phyloP scores from a whole-genome alignment of 306 rosid genomes.

The Cyamopsis tetragonoloba region DNA sequence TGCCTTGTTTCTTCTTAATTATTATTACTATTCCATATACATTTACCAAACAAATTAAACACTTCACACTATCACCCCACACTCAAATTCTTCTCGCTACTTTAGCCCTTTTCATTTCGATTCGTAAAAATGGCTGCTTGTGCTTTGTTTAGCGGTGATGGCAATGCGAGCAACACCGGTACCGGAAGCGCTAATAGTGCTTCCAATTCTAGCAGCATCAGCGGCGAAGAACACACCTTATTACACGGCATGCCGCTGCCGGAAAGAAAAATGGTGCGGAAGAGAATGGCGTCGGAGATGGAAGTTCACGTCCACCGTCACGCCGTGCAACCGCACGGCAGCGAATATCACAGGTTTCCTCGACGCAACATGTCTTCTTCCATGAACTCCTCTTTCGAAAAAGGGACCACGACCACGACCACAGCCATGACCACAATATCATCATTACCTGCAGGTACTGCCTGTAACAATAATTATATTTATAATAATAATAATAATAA shows the following conservation, averaged over 20 bases:
- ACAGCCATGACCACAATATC: slow-evolving; percentile 15
- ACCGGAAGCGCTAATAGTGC: slow-evolving; percentile 27
- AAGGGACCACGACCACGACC: neutral
- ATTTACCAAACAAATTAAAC: neutral
- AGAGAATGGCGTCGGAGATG: slow-evolving; percentile 91
- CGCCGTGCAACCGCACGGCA: neutral
- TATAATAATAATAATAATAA: neutral
- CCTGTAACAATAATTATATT: neutral
- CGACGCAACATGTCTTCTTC: slow-evolving; percentile 41
- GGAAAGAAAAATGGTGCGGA: slow-evolving; percentile 55
- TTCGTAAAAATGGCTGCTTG: slow-evolving; percentile 71
- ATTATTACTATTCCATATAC: no score
- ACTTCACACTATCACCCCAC: neutral
- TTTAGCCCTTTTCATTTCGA: no score
- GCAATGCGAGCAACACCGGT: neutral
- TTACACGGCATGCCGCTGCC: neutral
- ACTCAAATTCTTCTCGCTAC: no score
- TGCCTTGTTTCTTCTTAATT: neutral
- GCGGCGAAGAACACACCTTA: slow-evolving; percentile 26
- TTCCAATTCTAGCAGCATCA: slow-evolving; percentile 31
- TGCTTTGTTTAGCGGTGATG: slow-evolving; percentile 38
- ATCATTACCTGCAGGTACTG: slow-evolving; percentile 36
- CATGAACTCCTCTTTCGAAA: neutral
- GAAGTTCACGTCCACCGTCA: slow-evolving; percentile 45
- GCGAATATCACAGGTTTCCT: slow-evolving; percentile 39